Conservation (phyloP, 306 rosid species). For the Lagenaria siceraria region DNA sequence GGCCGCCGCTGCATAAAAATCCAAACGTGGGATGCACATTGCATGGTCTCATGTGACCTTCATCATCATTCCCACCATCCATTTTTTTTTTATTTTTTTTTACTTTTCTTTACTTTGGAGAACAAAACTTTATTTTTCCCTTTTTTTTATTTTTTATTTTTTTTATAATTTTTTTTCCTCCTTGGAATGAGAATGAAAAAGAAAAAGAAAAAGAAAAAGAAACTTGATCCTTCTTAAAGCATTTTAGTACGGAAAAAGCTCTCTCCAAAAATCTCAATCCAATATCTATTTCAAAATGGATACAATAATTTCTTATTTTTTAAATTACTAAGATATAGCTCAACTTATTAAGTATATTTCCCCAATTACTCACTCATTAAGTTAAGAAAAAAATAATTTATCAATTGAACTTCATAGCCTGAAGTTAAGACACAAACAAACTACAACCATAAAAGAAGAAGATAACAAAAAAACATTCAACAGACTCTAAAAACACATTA, state of each 20-base stretch:
- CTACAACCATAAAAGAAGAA: no score
- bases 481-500: no score
- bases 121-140: slow-evolving; percentile 5
- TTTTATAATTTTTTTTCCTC: background rate
- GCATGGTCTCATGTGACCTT: background rate
- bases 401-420: no score
- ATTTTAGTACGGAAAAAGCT: background rate
- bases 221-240: background rate
- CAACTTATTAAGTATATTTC: no score
- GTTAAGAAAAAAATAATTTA: no score
- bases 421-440: no score
- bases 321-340: background rate
- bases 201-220: background rate
- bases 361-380: no score
- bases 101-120: slow-evolving; percentile 8
- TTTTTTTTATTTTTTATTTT: background rate
- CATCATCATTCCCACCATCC: slow-evolving; percentile 2
- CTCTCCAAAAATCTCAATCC: background rate
- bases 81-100: background rate
- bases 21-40: background rate
- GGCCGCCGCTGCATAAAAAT: background rate
- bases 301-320: background rate
- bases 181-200: background rate
- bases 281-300: background rate
- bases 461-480: no score